Conservation (phyloP, 176 grass and related monocot genomes). For the Carex myosuroides region DNA sequence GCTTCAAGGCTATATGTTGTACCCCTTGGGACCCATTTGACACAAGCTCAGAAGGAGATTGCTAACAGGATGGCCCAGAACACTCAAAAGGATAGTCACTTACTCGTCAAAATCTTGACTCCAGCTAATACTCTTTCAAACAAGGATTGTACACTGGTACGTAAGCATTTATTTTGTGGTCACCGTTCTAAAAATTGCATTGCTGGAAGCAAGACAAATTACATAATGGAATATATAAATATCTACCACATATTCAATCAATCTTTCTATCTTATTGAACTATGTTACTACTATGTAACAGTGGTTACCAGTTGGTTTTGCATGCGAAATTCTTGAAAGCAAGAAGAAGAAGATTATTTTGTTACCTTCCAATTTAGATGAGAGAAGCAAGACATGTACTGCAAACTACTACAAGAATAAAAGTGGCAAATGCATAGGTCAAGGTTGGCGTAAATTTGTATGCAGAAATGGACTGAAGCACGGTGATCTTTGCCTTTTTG, state of each 20-base stretch:
- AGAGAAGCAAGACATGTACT: not conserved
- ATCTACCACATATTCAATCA: not conserved
- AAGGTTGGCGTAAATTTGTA: conserved; percentile 15
- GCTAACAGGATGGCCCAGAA: not conserved
- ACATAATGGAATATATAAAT: too few relatives aligned
- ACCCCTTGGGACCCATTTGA: not conserved
- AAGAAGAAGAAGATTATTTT: not conserved
- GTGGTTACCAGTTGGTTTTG: conserved; percentile 22
- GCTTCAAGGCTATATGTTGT: not conserved
- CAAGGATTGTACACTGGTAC: not conserved
- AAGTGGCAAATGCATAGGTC: not conserved
- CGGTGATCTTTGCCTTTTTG: conserved; percentile 32
- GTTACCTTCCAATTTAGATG: not conserved
- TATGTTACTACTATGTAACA: not conserved
- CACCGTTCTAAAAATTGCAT: not conserved
- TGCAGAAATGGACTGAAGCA: not conserved
- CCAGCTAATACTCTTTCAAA: not conserved
- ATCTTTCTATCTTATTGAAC: not conserved
- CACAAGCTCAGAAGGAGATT: not conserved
- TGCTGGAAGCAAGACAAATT: not conserved
- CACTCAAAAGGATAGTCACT: not conserved
- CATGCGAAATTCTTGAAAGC: conserved; percentile 3
- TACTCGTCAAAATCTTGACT: not conserved
- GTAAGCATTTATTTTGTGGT: not conserved
- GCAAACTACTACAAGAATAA: not conserved